Base-by-base conservation (phyloP, 257 asterid species). In the Gynochthodes officinalis region DNA sequence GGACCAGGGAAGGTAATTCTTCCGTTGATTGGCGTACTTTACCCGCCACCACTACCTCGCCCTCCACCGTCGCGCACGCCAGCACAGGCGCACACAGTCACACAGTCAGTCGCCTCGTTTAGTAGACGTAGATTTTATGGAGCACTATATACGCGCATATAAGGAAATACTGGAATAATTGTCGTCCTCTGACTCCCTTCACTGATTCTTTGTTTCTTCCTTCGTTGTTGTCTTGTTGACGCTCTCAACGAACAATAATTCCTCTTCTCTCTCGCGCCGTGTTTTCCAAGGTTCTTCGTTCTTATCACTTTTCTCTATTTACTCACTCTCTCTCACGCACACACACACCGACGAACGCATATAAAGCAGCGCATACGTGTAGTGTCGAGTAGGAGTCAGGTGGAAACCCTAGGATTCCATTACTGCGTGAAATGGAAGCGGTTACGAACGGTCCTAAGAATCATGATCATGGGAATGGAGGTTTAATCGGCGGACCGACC, bases 401-500 rank as follows among this genome's bases (percentile, higher is more conserved):
- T 18, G 62, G 43, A 69, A 77, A 59, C 75, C 77, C 80, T 74
- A 81, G 69, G 35, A 37, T 68, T 71, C 42, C 23, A 49, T 43
- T 7, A 19, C 54, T 30, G 60, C 66, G 70, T 81, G 78, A 68
- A 77, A 75, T 80, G 87, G 86, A 77, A 74, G 80, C 82, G 73
- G 71, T 19, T 73, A 77, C 75, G 49, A 88, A 85, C 69, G 91
- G 95, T 62, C 81, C 80, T 76, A 59, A 25, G 71, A 79, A 65
- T n/a, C 76, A 25, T 18, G 82, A 55, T 65, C 27, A n/a, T 5
- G 53, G 42, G 48, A 46, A 78, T 37, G 82, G 76, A 32, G 82
- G 77, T 39, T 70, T 33, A 46, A 83, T 85, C 72, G 86, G 74
- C 59, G 84, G 93, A 33, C 97, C 97, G 21, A 91, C 97, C 63